phyloP scores from a whole-genome alignment of 179 eudicot species.

The Heliamphora pulchella region DNA sequence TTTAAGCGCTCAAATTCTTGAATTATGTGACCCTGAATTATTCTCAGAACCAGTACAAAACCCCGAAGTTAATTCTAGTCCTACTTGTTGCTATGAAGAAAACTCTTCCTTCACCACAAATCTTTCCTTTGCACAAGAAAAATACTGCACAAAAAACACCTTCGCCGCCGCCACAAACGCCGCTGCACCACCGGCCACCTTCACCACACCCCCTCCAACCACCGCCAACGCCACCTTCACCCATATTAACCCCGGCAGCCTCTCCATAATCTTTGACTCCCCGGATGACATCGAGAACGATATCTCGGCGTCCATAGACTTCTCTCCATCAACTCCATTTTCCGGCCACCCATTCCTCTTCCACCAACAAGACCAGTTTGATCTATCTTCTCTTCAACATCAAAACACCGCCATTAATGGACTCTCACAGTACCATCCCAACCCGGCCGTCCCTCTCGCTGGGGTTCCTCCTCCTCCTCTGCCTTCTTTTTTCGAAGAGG shows the following conservation, averaged over 20 bases:
- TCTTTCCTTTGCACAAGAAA: slow-evolving; percentile 23
- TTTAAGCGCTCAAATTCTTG: slow-evolving; percentile 44
- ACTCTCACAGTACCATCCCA: slow-evolving; percentile 26
- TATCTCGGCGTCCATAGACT: slow-evolving; percentile 57
- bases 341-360: slow-evolving; percentile 27
- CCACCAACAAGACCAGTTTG: slow-evolving; percentile 36
- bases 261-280: slow-evolving; percentile 49
- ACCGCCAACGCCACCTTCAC: slow-evolving; percentile 13
- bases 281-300: slow-evolving; percentile 47
- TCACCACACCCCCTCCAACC: slow-evolving; percentile 15
- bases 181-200: slow-evolving; percentile 12
- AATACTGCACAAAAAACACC: slow-evolving; percentile 8
- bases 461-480: slow-evolving; percentile 29
- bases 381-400: slow-evolving; percentile 30
- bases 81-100: slow-evolving; percentile 63
- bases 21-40: slow-evolving; percentile 57
- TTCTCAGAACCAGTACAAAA: slow-evolving; percentile 55
- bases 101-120: slow-evolving; percentile 39
- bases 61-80: slow-evolving; percentile 58
- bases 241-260: slow-evolving; percentile 13
- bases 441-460: slow-evolving; percentile 4
- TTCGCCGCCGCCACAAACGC: slow-evolving; percentile 16
- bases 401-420: slow-evolving; percentile 23
- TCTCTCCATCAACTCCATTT: slow-evolving; percentile 41
- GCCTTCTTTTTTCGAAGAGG: slow-evolving; percentile 51